Percentiles rank a stretch among this genome's conserved stretches.
Evolutionary conservation across 2,329 filamentous ascomycete species (phyloP).

Genomic region (Raffaelea arxii): DNA sequence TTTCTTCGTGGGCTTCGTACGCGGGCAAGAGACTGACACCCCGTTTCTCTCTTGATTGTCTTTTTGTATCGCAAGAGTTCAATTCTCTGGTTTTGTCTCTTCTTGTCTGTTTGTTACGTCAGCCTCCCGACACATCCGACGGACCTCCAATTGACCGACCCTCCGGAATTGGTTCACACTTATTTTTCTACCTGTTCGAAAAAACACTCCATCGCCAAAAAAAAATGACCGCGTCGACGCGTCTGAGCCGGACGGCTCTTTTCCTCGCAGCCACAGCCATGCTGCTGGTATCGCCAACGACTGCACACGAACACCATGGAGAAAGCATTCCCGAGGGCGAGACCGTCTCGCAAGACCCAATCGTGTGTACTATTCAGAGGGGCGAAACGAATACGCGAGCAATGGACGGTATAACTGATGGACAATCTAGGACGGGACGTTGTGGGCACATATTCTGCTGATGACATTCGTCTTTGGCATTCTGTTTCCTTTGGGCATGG

Average conservation of each 20-base stretch:
- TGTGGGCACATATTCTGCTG: conserved; percentile 91
- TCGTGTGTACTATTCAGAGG: conserved; percentile 6
- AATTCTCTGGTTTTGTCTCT: no score
- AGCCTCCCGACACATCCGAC: no score
- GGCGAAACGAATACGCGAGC: not conserved
- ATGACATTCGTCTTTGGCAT: conserved; percentile 84
- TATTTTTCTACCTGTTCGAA: no score
- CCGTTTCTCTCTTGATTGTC: no score
- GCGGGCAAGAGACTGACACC: no score
- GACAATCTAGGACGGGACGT: conserved; percentile 54
- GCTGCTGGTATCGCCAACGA: conserved; percentile 11
- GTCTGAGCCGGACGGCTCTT: not conserved
- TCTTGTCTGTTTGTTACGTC: no score
- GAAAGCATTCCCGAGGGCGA: conserved; percentile 58
- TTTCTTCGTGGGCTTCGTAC: no score
- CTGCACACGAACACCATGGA: conserved; percentile 39
- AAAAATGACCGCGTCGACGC: not conserved
- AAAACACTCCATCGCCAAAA: not conserved
- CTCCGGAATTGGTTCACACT: no score
- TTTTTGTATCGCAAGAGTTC: no score
- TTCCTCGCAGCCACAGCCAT: conserved; percentile 8
- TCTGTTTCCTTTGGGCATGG: conserved; percentile 91
- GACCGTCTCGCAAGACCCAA: conserved; percentile 60
- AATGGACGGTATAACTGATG: not conserved
- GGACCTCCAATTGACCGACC: no score